Percentiles rank a stretch among this genome's conserved stretches.
phyloP scores from a whole-genome alignment of 108 stramenopile species.

The Pseudonitzschia multiseries region DNA sequence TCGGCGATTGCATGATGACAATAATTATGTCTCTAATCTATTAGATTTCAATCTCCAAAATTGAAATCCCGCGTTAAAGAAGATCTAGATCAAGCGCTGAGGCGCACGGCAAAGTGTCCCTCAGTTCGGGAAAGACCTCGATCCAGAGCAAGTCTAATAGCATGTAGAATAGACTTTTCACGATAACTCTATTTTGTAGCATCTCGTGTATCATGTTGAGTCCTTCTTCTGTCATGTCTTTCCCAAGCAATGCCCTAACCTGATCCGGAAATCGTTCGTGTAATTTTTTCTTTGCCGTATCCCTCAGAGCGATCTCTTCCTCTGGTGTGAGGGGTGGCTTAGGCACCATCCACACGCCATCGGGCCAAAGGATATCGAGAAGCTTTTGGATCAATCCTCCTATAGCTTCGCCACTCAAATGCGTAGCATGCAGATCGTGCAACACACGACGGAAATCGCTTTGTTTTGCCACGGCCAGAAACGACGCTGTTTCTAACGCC shows the following conservation, averaged over 20 bases:
- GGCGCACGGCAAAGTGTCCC: constrained; percentile 70
- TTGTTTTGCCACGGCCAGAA: constrained; percentile 69
- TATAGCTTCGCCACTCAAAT: constrained; percentile 71
- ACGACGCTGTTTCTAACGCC: constrained; percentile 77
- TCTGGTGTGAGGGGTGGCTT: constrained; percentile 43
- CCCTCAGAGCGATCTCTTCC: constrained; percentile 44
- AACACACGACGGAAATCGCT: constrained; percentile 74
- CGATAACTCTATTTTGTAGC: constrained; percentile 81
- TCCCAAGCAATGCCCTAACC: constrained; percentile 66
- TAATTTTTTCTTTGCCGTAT: constrained; percentile 47
- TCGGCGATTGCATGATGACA: background rate
- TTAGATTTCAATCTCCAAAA: background rate
- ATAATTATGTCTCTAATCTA: background rate
- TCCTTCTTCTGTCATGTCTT: constrained; percentile 73
- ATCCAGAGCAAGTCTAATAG: constrained; percentile 78
- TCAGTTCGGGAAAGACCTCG: constrained; percentile 82
- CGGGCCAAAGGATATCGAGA: constrained; percentile 81
- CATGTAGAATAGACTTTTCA: constrained; percentile 86
- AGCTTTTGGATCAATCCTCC: constrained; percentile 56
- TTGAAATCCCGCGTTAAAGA: background rate
- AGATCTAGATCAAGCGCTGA: constrained; percentile 55
- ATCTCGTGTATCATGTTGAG: constrained; percentile 78
- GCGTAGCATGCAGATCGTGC: constrained; percentile 57
- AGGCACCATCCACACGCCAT: constrained; percentile 68
- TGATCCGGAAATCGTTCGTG: constrained; percentile 72